Base-by-base conservation (phyloP, 805 yeast genomes). In the Candida vaughaniae region DNA sequence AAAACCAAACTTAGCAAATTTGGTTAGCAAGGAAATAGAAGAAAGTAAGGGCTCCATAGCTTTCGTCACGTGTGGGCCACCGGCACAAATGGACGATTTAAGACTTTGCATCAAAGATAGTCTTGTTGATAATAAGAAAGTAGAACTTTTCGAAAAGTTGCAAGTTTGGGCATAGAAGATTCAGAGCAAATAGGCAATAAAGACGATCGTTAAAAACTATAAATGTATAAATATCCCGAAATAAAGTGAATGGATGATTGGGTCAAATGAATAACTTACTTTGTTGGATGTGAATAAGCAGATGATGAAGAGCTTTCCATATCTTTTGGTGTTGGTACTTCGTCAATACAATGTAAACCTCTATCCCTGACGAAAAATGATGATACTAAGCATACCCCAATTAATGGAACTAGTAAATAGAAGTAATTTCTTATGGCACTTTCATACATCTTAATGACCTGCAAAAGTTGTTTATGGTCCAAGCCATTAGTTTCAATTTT, bases 61-160 rank as follows among this genome's bases (percentile, higher is more conserved):
- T 0, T 67, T 82, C 28, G 62, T 80, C 26, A 64, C 76, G 11
- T 82, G 89, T 62, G 89, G 88, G 5, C 84, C 81, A 32, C 71
- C 77, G 22, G 35, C 55, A 5, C 71, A 80, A 71, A 79, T 71
- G 46, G 89, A 81, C 50, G 69, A 62, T 3, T 46, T 79, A 14
- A 69, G 91, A 51, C 52, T 61, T 25, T 54, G 71, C 3, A 71
- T 80, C 3, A 64, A 73, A 0, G 45, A 62, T 28, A 53, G 71
- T 38, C 53, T 78, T 35, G 58, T 65, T 23, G 41, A 49, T 15
- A 54, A 68, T 11, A 63, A 71, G 33, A 70, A 85, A 30, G 73
- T 85, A 12, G 90, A 82, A 43, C 80, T 80, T 50, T 80, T 69
- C 52, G 95, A 87, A 54, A 90, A 84, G 52, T 70, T 82, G 33